Percentiles rank a stretch among this genome's conserved stretches.
phyloP scores from a whole-genome alignment of 2,329 filamentous ascomycete genomes.

The Rachicladosporium sp. region DNA sequence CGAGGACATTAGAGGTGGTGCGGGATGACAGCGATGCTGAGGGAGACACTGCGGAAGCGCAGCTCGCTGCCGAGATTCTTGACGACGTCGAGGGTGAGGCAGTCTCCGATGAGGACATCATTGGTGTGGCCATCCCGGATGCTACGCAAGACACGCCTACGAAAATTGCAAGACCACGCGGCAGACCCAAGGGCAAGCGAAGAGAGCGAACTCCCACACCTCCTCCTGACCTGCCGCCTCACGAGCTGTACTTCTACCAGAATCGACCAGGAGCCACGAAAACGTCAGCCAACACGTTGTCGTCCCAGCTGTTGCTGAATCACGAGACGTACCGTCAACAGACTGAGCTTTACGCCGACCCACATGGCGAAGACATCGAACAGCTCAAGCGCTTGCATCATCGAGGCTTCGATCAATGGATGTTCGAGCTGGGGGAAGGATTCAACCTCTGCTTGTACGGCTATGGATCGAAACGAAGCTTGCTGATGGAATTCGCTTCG shows the following conservation, averaged over 20 bases:
- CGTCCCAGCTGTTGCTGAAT: slow-evolving; percentile 62
- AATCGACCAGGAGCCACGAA: slow-evolving; percentile 70
- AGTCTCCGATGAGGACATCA: slow-evolving; percentile 19
- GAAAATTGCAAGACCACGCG: slow-evolving; percentile 32
- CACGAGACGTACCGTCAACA: slow-evolving; percentile 84
- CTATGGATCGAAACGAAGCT: slow-evolving; percentile 72
- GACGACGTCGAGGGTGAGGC: slow-evolving; percentile 23
- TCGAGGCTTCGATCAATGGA: slow-evolving; percentile 80
- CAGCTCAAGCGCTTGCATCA: slow-evolving; percentile 65
- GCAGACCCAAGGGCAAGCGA: slow-evolving; percentile 41
- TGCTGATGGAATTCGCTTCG: slow-evolving; percentile 64
- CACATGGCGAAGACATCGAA: slow-evolving; percentile 56
- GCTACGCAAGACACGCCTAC: slow-evolving; percentile 31
- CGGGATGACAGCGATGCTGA: slow-evolving; percentile 41
- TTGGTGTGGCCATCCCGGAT: slow-evolving; percentile 30
- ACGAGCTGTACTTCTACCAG: slow-evolving; percentile 89
- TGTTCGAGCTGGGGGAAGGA: slow-evolving; percentile 73
- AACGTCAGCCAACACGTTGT: slow-evolving; percentile 76
- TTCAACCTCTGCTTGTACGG: slow-evolving; percentile 90
- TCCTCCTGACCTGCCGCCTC: slow-evolving; percentile 67
- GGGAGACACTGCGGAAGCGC: slow-evolving; percentile 14
- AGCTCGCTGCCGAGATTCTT: slow-evolving; percentile 16
- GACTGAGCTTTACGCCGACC: slow-evolving; percentile 51
- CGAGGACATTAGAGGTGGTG: slow-evolving; percentile 57
- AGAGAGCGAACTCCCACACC: slow-evolving; percentile 62